These are phyloP conservation scores for Fomitiporia mediterranea DNA, from an alignment of 1,284 basidiomycete genomes.

Conservation along the genomic window DNA sequence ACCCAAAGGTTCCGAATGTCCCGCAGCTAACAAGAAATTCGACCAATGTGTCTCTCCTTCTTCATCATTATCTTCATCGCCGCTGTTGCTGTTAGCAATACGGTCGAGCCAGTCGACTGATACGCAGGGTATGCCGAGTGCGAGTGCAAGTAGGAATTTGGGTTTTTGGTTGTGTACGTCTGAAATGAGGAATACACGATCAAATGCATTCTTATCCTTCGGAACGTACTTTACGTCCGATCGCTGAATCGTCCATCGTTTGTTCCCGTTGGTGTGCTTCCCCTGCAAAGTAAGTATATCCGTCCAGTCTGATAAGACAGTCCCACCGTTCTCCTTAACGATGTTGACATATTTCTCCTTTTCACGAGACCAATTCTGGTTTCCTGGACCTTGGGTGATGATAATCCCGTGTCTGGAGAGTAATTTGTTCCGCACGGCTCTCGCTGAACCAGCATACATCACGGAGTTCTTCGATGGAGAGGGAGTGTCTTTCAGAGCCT, in stretches of 20 bases:
- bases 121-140: conserved; percentile 83
- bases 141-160: conserved; percentile 78
- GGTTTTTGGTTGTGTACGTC: conserved; percentile 62
- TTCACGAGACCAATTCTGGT: conserved; percentile 24
- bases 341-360: conserved; percentile 39
- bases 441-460: conserved; percentile 27
- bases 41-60: conserved; percentile 51
- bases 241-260: conserved; percentile 48
- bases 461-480: conserved; percentile 42
- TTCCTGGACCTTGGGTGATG: conserved; percentile 37
- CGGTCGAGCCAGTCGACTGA: conserved; percentile 56
- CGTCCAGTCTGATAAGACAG: conserved; percentile 59
- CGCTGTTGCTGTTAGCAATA: conserved; percentile 30
- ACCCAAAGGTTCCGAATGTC: conserved; percentile 48
- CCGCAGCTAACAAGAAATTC: conserved; percentile 63
- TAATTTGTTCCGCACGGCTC: conserved; percentile 31
- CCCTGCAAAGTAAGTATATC: conserved; percentile 62
- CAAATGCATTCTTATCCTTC: conserved; percentile 31
- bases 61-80: too few species aligned
- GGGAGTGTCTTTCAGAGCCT: conserved; percentile 31
- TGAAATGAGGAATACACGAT: conserved; percentile 63
- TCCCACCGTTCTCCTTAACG: conserved; percentile 55
- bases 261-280: conserved; percentile 35
- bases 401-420: conserved; percentile 47
- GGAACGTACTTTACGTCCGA: conserved; percentile 44